These are phyloP conservation scores for Immersiporthe knoxdaviesiana DNA, from an alignment of 2,329 filamentous ascomycete species.

Conservation along the genomic window DNA sequence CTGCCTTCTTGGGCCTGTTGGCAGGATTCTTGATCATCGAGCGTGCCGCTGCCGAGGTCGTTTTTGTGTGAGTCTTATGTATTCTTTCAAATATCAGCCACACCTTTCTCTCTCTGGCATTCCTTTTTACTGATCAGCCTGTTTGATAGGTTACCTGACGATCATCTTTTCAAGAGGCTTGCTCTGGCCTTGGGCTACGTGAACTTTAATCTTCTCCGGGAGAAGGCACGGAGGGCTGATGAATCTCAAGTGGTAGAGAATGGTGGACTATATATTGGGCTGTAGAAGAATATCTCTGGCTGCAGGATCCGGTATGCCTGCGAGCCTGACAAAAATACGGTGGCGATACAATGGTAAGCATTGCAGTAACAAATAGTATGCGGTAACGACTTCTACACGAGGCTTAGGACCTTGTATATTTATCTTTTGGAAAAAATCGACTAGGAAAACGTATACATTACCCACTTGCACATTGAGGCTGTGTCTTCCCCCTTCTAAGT, in stretches of 20 bases:
- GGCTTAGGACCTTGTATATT: background rate
- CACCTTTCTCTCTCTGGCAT: background rate
- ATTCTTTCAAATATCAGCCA: no score
- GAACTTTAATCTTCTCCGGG: conserved; percentile 16
- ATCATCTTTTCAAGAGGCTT: conserved; percentile 10
- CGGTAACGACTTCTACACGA: background rate
- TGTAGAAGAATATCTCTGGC: background rate
- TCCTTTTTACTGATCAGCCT: background rate
- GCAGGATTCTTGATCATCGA: conserved; percentile 8
- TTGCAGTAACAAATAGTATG: background rate
- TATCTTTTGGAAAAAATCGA: no score
- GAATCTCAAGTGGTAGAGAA: background rate
- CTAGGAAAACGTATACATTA: no score
- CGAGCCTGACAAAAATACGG: no score
- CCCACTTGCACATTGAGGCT: no score
- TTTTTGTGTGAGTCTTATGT: conserved; percentile 11
- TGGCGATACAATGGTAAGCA: background rate
- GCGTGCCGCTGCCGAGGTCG: conserved; percentile 3
- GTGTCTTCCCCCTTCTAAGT: no score
- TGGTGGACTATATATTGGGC: conserved; percentile 1
- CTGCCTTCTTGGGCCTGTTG: background rate
- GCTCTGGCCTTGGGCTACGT: conserved; percentile 16
- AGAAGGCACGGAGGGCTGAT: background rate
- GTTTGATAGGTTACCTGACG: conserved; percentile 9
- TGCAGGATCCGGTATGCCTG: no score